Evolutionary conservation across 2,329 filamentous ascomycete genomes (phyloP), one percentile per base, ranked within the genome.

Genomic region (Didymella pomorum): DNA sequence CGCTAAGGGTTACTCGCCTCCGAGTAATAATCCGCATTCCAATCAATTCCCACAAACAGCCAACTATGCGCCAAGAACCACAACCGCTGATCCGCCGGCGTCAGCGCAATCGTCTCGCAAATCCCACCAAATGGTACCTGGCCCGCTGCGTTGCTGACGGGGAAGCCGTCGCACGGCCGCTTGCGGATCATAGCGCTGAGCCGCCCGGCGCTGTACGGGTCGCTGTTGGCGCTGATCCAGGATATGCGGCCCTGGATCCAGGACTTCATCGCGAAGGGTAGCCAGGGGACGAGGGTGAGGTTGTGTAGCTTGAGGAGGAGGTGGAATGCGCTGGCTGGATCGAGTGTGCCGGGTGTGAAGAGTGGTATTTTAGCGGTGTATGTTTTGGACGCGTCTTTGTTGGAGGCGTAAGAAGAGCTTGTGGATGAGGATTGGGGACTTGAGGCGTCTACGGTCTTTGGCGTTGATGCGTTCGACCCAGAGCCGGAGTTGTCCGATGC

Each of bases 251-350:
- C 52, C 10, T 41, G 33, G 3, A 71, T 63, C 66, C 66, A 70
- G 7, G 41, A 33, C 18, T 49, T 60, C 59, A 71, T 61, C 1
- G 44, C 33, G 2, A 6, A 26, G 5, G 67, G 59, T 2, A 72
- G 44, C 16, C 58, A 51, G 0, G 42, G 39, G 16, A 67, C 61
- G 12, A 31, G 37, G 4, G 28, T 51, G 12, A 69, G 56, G 11
- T 55, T 63, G 50, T 67, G 58, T 2, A 72, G 58, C 26, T 70
- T 65, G 45, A 66, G 62, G 3, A 67, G 60, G 1, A 71, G 59
- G 46, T 70, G 65, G 26, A 65, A 70, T 3, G 68, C 29, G 26
- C 65, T 68, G 41, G 57, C 57, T 4, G 52, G 48, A n/a, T 60
- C 57, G 25, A 55, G 52, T 16, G 43, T 33, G 37, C 43, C 29